Conservation (phyloP, 2,329 filamentous ascomycete species). For the Ascochyta pisi region DNA sequence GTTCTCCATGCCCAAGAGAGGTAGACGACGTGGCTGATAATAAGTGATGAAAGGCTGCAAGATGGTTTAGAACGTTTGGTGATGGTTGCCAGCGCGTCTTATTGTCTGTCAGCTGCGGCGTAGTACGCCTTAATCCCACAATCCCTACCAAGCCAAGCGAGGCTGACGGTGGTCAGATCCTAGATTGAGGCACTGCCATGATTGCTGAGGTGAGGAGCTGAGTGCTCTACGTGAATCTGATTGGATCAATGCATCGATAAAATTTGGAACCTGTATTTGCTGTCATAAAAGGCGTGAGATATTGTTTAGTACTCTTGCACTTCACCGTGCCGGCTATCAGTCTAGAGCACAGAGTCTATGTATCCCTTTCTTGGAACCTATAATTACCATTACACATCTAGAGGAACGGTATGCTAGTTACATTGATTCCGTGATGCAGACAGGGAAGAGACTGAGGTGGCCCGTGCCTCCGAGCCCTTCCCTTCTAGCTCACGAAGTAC, state of each 20-base stretch:
- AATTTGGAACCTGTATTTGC: neutral
- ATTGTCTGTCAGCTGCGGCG: conserved; percentile 13
- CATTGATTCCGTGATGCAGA: neutral
- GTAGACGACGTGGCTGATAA: too few species aligned
- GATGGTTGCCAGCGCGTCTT: neutral
- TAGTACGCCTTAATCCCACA: conserved; percentile 11
- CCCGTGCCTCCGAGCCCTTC: neutral
- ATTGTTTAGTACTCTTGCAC: neutral
- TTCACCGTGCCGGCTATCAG: neutral
- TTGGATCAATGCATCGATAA: neutral
- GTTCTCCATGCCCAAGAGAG: conserved; percentile 12
- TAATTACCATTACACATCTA: too few species aligned
- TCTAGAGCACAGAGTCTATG: neutral
- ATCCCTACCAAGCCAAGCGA: conserved; percentile 8
- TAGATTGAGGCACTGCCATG: neutral
- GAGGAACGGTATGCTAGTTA: too few species aligned
- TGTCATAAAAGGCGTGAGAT: neutral
- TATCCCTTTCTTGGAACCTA: too few species aligned
- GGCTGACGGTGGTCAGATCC: conserved; percentile 4
- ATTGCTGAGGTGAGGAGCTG: conserved; percentile 10
- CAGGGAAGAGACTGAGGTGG: neutral
- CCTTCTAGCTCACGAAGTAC: neutral
- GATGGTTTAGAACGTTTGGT: neutral
- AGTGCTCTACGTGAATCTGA: neutral
- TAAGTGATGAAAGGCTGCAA: neutral